Evolutionary conservation across 202 grass and related monocot species (phyloP).

Genomic region (Panicum hallii): DNA sequence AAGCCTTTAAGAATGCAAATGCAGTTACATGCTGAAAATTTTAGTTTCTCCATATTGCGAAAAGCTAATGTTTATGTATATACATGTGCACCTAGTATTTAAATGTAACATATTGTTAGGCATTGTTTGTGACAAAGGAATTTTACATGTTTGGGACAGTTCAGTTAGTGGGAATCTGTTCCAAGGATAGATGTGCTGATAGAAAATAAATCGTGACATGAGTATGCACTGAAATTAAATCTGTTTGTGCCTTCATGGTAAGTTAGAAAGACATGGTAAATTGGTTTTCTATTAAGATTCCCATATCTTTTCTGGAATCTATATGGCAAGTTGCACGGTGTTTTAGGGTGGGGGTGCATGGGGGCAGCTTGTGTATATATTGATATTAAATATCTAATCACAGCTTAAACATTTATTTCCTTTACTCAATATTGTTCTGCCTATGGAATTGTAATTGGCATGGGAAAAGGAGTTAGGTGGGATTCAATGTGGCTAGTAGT

Average conservation of each 20-base stretch:
- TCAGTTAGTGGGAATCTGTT: background rate
- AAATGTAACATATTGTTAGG: conserved; percentile 11
- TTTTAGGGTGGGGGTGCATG: background rate
- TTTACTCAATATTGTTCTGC: conserved; percentile 11
- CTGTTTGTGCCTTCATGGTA: background rate
- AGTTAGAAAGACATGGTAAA: background rate
- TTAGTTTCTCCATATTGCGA: background rate
- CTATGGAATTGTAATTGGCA: background rate
- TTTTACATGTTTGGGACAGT: background rate
- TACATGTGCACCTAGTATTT: background rate
- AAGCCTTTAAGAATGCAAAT: background rate
- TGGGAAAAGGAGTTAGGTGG: conserved; percentile 2
- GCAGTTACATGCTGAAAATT: background rate
- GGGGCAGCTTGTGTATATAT: background rate
- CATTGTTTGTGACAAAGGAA: background rate
- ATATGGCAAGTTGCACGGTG: background rate
- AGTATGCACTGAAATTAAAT: conserved; percentile 1
- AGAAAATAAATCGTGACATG: background rate
- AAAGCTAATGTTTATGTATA: background rate
- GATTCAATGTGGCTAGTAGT: conserved; percentile 19
- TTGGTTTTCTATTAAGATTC: conserved; percentile 8
- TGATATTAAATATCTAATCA: conserved; percentile 19
- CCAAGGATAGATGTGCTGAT: background rate
- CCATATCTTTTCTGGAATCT: background rate
- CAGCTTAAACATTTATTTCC: background rate